phyloP scores from a whole-genome alignment of 2,329 filamentous ascomycete species.

The Talaromyces atroroseus region DNA sequence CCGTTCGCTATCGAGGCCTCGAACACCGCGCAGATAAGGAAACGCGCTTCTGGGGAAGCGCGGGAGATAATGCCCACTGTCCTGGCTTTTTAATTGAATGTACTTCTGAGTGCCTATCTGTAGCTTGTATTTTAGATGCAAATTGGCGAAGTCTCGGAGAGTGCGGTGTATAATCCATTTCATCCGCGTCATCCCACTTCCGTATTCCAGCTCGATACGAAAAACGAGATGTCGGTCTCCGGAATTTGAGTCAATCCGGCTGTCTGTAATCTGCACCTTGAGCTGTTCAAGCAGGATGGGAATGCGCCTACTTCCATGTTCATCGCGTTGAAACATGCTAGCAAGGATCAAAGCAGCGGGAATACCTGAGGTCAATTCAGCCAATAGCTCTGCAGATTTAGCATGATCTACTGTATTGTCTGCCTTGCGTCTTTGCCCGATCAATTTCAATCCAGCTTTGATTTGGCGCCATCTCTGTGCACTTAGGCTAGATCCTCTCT shows the following conservation, averaged over 20 bases:
- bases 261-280: conserved; percentile 80
- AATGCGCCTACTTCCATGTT: conserved; percentile 90
- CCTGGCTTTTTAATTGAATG: conserved; percentile 62
- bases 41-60: conserved; percentile 86
- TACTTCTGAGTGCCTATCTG: conserved; percentile 79
- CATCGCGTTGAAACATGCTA: conserved; percentile 96
- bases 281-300: conserved; percentile 93
- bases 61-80: conserved; percentile 71
- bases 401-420: conserved; percentile 82
- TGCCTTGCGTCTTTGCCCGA: conserved; percentile 71
- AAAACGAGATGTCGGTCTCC: conserved; percentile 75
- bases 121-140: conserved; percentile 90
- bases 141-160: conserved; percentile 81
- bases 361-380: conserved; percentile 84
- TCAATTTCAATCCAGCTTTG: conserved; percentile 79
- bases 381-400: conserved; percentile 94
- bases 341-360: conserved; percentile 91
- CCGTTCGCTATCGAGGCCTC: conserved; percentile 73
- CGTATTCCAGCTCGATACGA: conserved; percentile 90
- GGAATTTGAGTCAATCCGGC: conserved; percentile 55
- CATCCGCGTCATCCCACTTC: conserved; percentile 92
- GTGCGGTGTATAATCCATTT: conserved; percentile 89
- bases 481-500: conserved; percentile 64
- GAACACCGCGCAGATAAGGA: conserved; percentile 77
- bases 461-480: conserved; percentile 88